Evolutionary conservation across 257 asterid genomes (phyloP).

Genomic region (Cruciata laevipes): DNA sequence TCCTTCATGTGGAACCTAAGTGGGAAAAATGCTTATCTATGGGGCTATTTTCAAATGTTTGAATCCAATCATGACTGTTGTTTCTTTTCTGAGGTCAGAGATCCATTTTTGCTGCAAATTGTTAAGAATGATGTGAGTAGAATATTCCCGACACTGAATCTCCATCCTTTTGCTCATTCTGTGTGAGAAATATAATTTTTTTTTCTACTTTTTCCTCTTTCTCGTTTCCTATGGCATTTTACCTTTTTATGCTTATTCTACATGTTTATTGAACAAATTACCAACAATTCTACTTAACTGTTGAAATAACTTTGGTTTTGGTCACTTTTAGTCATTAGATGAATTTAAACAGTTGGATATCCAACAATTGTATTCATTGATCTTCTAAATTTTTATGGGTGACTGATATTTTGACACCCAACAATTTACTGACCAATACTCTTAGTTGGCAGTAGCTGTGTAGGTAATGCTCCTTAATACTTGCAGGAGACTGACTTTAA

Average conservation of each 20-base stretch:
- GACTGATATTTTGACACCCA: neutral
- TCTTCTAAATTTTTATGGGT: no score
- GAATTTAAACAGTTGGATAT: no score
- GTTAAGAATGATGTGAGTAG: slow-evolving; percentile 90
- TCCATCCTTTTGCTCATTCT: neutral
- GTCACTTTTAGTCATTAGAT: neutral
- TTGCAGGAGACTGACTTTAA: neutral
- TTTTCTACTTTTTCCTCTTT: no score
- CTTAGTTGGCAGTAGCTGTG: neutral
- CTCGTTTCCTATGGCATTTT: neutral
- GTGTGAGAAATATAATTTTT: no score
- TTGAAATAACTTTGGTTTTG: neutral
- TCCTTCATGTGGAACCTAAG: slow-evolving; percentile 96
- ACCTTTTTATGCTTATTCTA: no score
- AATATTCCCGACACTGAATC: slow-evolving; percentile 11
- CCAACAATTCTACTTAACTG: neutral
- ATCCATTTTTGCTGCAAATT: slow-evolving; percentile 88
- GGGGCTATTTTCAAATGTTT: slow-evolving; percentile 77
- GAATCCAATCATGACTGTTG: slow-evolving; percentile 83
- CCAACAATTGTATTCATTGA: neutral
- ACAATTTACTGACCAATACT: no score
- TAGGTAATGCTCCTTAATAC: neutral
- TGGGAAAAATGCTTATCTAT: slow-evolving; percentile 82
- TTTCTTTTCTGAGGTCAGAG: slow-evolving; percentile 86
- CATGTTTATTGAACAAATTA: neutral